Evolutionary conservation across 495 filamentous ascomycete genomes (phyloP), one percentile per base, ranked within the genome.

Genomic region (Podospora pseudocomata): DNA sequence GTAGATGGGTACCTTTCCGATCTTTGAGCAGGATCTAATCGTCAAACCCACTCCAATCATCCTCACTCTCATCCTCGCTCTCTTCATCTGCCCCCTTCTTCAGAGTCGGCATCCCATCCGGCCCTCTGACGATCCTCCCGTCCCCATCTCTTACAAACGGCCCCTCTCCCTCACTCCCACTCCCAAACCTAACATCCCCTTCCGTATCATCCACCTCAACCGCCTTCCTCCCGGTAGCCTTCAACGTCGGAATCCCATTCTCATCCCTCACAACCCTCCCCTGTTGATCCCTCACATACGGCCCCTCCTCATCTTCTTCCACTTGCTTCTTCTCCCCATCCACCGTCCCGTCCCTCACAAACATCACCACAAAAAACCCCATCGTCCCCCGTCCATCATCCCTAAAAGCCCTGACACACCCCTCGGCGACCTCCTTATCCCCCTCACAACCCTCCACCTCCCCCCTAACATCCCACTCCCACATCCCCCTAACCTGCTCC

Each of bases 371-470:
- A 66, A 84, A 84, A 67, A 84, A 84, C 0, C 82, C 82, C 82
- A 84, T 84, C 16, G 74, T 72, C 0, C 92, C 93, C 59, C 92
- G 86, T 23, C 88, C 89, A 72, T 91, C 92, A 49, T 89, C 91
- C 71, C 92, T 88, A 71, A 89, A 86, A 64, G 92, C 93, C 64
- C 95, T 80, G 27, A 99, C 87, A 75, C 93, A 97, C 4, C 86
- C 91, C 60, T 93, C 88, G 7, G 90, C 83, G 0, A 82, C 67
- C 23, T 74, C 75, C 13, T 70, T 62, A 71, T 69, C 19, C 68
- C 79, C 56, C 4, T 80, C 63, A 94, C 87, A 76, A 88, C 94
- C 9, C 86, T 88, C 66, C 90, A 84, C 11, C 2, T 84, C 82
- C 2, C 94, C 94, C 9, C 96, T 79, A 66, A 88, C 84, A 0